Base-by-base conservation (phyloP, 129 eudicot genomes). In the Mikania micrantha region DNA sequence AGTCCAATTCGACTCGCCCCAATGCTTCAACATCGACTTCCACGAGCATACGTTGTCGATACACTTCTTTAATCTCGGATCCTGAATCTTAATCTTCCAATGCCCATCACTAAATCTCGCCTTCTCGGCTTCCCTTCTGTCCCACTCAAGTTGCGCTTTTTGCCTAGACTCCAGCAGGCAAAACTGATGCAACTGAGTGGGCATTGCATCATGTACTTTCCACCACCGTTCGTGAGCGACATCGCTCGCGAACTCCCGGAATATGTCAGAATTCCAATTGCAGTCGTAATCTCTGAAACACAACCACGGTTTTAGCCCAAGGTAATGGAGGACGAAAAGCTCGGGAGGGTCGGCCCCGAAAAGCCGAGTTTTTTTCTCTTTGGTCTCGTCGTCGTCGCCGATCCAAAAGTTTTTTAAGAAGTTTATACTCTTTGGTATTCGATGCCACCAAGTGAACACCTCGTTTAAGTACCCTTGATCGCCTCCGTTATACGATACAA, bases 1-100 rank as follows among this genome's bases (percentile, higher is more conserved):
- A 0, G 97, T 90, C 97, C 97, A 90, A 40, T 90, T 90, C 16
- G 77, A 78, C n/a, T 89, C 96, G 7, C 93, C 93, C 96, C 93
- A 89, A 28, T 89, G 96, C 77, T 84, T 77, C 38, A 89, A 60
- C 96, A 89, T 85, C 39, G 84, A 80, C 53, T 85, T 87, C 96
- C 96, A 89, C 62, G 82, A 84, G 73, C 96, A 89, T 44, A 90
- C 77, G 3, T 90, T 72, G 58, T 90, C 97, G 20, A 90, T 81
- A 27, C 97, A 90, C 27, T 68, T 79, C 36, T 78, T 67, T 38
- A 90, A 62, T 2, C 97, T 72, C 0, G 77, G 72, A 22, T 90
- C 96, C 7, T 48, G 52, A 22, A 90, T 80, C 38, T 79, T 78
- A 10, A 83, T 71, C 77, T 80, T 84, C 96, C 96, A 90, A 75